Evolutionary conservation across 768 basidiomycete genomes (phyloP), one percentile per base, ranked within the genome.

Genomic region (Cyathus striatus): DNA sequence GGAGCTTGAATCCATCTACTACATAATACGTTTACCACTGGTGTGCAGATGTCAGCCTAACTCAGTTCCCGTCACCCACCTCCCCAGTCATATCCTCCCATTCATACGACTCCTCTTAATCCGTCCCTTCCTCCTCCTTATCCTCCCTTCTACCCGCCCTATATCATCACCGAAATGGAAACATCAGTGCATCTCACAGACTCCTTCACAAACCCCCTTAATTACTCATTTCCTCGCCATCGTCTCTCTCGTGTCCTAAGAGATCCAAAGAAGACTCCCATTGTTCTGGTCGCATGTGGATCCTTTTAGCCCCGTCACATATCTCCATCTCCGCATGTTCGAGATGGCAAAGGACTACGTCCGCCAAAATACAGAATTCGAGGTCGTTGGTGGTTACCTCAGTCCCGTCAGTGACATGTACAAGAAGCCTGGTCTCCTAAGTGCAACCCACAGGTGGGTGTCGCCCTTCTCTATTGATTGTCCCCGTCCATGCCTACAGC

Each of bases 321-420:
- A 93, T 58, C 86, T 95, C 40, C 93, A 96, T 58, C 79, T 97
- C 48, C 89, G 96, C 52, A 97, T 99, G 93, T 99, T 98, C 65
- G 96, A 98, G 62, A 98, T 99, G 96, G 96, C 95, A 43, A 88
- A 86, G 66, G 96, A 98, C 72, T 93, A 92, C 56, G 81, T 89
- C 41, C 81, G 90, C 40, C 88, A 92, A 54, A 90, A 93, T 62
- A 92, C 90, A 38, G 72, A 88, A 50, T 96, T 90, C 56, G 91
- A 96, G 65, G 89, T 99, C 53, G 75, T 97, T 55, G 96, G 88
- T 21, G 93, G 92, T 2, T 98, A 97, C 67, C 81, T 97, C 55
- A 95, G 92, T 52, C 95, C 96, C 23, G 96, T 99, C 59, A 86
- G 82, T 57, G 93, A 95, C 72, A 72, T 77, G 72, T 99, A 99